Base-by-base conservation (phyloP, 1,284 basidiomycete genomes). In the Exobasidium rhododendri region DNA sequence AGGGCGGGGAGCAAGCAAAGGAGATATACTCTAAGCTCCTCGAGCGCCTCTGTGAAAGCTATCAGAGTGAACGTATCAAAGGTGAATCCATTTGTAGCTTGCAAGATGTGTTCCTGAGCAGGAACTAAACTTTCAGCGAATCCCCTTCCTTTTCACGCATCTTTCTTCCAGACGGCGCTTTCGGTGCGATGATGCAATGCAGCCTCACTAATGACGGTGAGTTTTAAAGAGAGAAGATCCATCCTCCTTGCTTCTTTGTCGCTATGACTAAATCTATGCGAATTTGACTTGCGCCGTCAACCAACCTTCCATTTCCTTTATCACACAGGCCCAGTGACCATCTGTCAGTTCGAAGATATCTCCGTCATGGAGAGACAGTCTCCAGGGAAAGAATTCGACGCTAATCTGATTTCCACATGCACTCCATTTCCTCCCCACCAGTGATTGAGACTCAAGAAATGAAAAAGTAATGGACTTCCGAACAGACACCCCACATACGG, bases 141-240 rank as follows among this genome's bases (percentile, higher is more conserved):
- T n/a, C 10, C 10, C 44, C n/a, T 45, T 45, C n/a, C 44, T 45
- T 17, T n/a, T 22, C n/a, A n/a, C 44, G 24, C 17, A n/a, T 10
- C 3, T 45, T 44, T 55, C 29, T 20, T 2, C 3, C 31, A 69
- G 69, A 78, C 31, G 77, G 77, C 40, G 64, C 64, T 10, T 78
- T 78, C 46, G 77, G 77, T 11, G 74, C 69, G 44, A 77, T 78
- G 77, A 78, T 78, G 77, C 73, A 78, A 52, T 75, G 77, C 7
- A 66, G 66, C 1, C 52, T 78, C 4, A 67, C 70, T 0, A 78
- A 78, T 44, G 75, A 77, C 46, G 77, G 75, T 50, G 47, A 50
- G 47, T 45, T 17, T 17, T n/a, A 22, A 10, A 45, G 24, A 43
- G 40, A 43, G n/a, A n/a, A n/a, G n/a, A n/a, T n/a, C n/a, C n/a